These are phyloP conservation scores for Pseudocohnilembus persalinus DNA, from an alignment of 169 alveolate genomes.

Conservation along the genomic window DNA sequence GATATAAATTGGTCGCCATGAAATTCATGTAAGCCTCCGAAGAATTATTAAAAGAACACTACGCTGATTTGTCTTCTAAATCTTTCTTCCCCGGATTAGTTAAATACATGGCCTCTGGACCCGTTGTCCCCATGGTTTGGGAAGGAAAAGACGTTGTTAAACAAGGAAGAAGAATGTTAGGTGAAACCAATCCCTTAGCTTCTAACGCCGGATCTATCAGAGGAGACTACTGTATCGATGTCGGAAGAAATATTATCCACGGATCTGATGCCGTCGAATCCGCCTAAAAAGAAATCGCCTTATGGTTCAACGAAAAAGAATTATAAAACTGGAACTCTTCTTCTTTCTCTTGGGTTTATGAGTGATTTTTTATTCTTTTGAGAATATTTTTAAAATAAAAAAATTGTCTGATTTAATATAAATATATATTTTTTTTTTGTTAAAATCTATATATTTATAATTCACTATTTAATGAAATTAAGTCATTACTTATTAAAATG, in stretches of 20 bases:
- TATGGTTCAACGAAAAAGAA: slow-evolving; percentile 96
- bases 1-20: slow-evolving; percentile 94
- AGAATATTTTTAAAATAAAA: too few species aligned
- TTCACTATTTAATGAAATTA: too few species aligned
- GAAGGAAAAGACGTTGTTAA: slow-evolving; percentile 96
- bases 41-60: slow-evolving; percentile 93
- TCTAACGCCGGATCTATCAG: slow-evolving; percentile 95
- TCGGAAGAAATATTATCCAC: slow-evolving; percentile 94
- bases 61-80: slow-evolving; percentile 92
- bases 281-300: slow-evolving; percentile 93
- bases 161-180: slow-evolving; percentile 94
- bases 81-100: slow-evolving; percentile 94
- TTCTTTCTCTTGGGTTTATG: slow-evolving; percentile 81
- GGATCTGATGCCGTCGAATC: slow-evolving; percentile 95
- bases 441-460: too few species aligned
- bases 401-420: too few species aligned
- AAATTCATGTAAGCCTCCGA: slow-evolving; percentile 88
- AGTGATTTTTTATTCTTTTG: slow-evolving; percentile 37
- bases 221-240: slow-evolving; percentile 94
- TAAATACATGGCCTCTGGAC: slow-evolving; percentile 93
- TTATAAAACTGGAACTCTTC: slow-evolving; percentile 75
- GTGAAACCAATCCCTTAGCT: slow-evolving; percentile 93
- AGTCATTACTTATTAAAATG: too few species aligned
- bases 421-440: too few species aligned
- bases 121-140: slow-evolving; percentile 98